Conservation (phyloP, 2,329 filamentous ascomycete genomes). For the Colletotrichum neosansevieriae region DNA sequence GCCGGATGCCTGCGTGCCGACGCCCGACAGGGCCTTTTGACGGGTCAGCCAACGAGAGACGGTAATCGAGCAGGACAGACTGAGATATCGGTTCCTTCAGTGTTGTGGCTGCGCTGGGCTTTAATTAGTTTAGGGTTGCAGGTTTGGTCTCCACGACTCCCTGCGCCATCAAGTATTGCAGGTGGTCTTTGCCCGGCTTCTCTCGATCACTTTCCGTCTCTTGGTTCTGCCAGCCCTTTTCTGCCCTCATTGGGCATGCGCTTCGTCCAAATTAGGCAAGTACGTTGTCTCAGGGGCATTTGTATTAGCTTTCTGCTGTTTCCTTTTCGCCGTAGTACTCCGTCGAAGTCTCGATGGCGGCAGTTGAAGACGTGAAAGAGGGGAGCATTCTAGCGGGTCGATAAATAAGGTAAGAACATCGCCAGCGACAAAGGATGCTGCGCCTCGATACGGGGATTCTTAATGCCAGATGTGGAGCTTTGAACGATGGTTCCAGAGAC, state of each 20-base stretch:
- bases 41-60: neutral
- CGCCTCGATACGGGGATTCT: constrained; percentile 15
- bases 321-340: no score
- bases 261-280: no score
- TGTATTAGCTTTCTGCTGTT: no score
- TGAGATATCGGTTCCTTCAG: constrained; percentile 15
- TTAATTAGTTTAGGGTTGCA: neutral
- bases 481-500: constrained; percentile 3
- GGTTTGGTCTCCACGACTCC: neutral
- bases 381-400: no score
- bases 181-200: neutral
- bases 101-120: constrained; percentile 25
- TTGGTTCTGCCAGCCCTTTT: neutral
- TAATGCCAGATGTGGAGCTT: neutral
- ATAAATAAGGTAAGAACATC: no score
- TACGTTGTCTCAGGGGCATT: no score
- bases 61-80: neutral
- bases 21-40: neutral
- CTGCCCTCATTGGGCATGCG: no score
- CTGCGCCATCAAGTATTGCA: constrained; percentile 14
- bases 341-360: no score
- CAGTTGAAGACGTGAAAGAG: no score
- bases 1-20: neutral
- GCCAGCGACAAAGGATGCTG: constrained; percentile 23
- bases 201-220: neutral